Percentiles rank a stretch among this genome's conserved stretches.
Conservation (phyloP, 108 stramenopile genomes). For the Skeletonema tropicum region DNA sequence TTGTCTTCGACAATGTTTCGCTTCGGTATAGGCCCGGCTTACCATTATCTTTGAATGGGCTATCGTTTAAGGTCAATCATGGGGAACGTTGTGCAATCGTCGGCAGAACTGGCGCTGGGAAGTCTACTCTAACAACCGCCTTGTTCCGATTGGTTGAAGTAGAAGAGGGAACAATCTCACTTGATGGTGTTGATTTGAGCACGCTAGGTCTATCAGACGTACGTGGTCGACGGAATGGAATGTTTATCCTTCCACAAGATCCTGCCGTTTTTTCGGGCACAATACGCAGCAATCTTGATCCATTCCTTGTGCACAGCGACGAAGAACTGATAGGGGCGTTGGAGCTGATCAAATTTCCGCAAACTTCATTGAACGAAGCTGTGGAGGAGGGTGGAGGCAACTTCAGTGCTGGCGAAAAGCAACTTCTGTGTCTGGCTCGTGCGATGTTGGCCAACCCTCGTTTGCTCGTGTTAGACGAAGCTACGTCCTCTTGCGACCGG, state of each 20-base stretch:
- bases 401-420: conserved; percentile 90
- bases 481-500: conserved; percentile 38
- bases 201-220: conserved; percentile 73
- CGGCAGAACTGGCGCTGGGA: conserved; percentile 77
- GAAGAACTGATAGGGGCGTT: conserved; percentile 81
- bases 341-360: conserved; percentile 42
- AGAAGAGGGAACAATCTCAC: conserved; percentile 73
- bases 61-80: conserved; percentile 67
- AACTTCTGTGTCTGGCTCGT: conserved; percentile 81
- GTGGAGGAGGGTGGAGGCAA: conserved; percentile 92
- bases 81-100: conserved; percentile 78
- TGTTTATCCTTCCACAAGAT: conserved; percentile 96
- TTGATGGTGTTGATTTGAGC: conserved; percentile 87
- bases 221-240: conserved; percentile 67
- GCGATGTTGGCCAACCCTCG: conserved; percentile 45
- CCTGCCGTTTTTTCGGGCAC: conserved; percentile 93
- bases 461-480: conserved; percentile 50
- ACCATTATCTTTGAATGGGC: conserved; percentile 68
- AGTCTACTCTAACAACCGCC: conserved; percentile 70
- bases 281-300: conserved; percentile 87
- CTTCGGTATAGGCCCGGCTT: conserved; percentile 78
- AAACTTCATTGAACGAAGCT: conserved; percentile 28
- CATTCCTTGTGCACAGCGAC: conserved; percentile 48
- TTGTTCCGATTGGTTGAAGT: conserved; percentile 85
- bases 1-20: conserved; percentile 71